A percentile compares a stretch with the other conserved stretches of the same genome.
Conservation (phyloP, 2,329 filamentous ascomycete species). For the Aspergillus glaucus region DNA sequence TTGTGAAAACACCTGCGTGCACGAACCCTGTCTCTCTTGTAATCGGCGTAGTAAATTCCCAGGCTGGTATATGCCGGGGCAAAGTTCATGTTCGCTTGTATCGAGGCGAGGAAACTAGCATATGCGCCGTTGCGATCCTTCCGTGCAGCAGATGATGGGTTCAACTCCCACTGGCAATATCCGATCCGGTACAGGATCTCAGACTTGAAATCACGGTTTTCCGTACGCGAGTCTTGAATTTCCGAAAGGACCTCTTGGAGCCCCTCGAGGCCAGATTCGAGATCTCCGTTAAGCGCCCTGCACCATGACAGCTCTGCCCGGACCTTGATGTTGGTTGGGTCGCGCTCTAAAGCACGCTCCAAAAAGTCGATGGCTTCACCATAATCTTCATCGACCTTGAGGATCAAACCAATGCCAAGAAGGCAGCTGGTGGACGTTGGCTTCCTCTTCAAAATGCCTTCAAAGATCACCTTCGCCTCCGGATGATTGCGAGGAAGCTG, state of each 20-base stretch:
- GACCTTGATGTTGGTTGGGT: slow-evolving; percentile 69
- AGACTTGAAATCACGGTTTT: slow-evolving; percentile 66
- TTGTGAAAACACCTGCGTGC: slow-evolving; percentile 94
- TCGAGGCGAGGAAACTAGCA: slow-evolving; percentile 69
- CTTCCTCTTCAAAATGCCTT: slow-evolving; percentile 70
- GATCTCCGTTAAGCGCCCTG: slow-evolving; percentile 73
- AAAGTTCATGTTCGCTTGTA: slow-evolving; percentile 81
- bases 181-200: slow-evolving; percentile 84
- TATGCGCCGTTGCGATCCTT: slow-evolving; percentile 80
- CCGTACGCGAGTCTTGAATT: slow-evolving; percentile 56
- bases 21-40: slow-evolving; percentile 77
- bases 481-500: slow-evolving; percentile 84
- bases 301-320: slow-evolving; percentile 89
- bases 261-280: slow-evolving; percentile 59
- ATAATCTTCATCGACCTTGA: slow-evolving; percentile 89
- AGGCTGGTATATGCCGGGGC: slow-evolving; percentile 88
- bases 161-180: slow-evolving; percentile 77
- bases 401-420: slow-evolving; percentile 83
- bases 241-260: slow-evolving; percentile 63
- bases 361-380: slow-evolving; percentile 75
- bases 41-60: slow-evolving; percentile 86
- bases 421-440: slow-evolving; percentile 71
- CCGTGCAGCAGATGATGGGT: slow-evolving; percentile 65
- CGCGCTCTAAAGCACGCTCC: slow-evolving; percentile 65
- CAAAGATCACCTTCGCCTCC: slow-evolving; percentile 81